Percentiles rank a stretch among this genome's conserved stretches.
These are phyloP conservation scores for Gloeopeniophorella convolvens DNA, from an alignment of 768 basidiomycete species.

Conservation along the genomic window DNA sequence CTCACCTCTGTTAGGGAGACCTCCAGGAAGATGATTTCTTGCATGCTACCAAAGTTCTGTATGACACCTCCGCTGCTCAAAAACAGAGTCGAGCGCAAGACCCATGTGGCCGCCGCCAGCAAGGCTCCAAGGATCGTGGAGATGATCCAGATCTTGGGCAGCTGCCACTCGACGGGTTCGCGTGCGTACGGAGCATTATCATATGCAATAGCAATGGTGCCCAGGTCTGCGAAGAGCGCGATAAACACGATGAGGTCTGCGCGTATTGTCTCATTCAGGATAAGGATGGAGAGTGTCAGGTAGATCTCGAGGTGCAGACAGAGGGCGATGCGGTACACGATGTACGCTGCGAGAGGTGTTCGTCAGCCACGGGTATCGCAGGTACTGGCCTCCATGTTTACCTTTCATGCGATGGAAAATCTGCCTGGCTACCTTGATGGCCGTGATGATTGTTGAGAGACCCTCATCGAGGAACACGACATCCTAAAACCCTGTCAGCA, in stretches of 20 bases:
- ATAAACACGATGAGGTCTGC: slow-evolving; percentile 41
- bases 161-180: slow-evolving; percentile 43
- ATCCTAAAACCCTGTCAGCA: slow-evolving; percentile 22
- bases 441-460: slow-evolving; percentile 35
- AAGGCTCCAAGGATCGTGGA: slow-evolving; percentile 33
- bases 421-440: slow-evolving; percentile 42
- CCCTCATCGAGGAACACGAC: slow-evolving; percentile 46
- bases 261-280: slow-evolving; percentile 42
- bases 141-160: slow-evolving; percentile 44
- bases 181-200: slow-evolving; percentile 35
- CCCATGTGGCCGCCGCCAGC: slow-evolving; percentile 37
- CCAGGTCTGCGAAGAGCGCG: slow-evolving; percentile 40
- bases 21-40: slow-evolving; percentile 42
- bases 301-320: slow-evolving; percentile 44
- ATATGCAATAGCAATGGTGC: slow-evolving; percentile 45
- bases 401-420: slow-evolving; percentile 46
- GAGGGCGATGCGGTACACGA: slow-evolving; percentile 44
- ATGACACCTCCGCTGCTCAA: slow-evolving; percentile 35
- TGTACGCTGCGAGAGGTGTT: slow-evolving; percentile 35
- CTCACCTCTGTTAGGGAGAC: slow-evolving; percentile 41
- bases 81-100: slow-evolving; percentile 38
- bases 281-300: slow-evolving; percentile 38
- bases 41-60: slow-evolving; percentile 40
- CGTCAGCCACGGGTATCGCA: too few species aligned
- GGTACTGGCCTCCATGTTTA: slow-evolving; percentile 13